Evolutionary conservation across 345 rosid genomes (phyloP).

Genomic region (Mercurialis annua): DNA sequence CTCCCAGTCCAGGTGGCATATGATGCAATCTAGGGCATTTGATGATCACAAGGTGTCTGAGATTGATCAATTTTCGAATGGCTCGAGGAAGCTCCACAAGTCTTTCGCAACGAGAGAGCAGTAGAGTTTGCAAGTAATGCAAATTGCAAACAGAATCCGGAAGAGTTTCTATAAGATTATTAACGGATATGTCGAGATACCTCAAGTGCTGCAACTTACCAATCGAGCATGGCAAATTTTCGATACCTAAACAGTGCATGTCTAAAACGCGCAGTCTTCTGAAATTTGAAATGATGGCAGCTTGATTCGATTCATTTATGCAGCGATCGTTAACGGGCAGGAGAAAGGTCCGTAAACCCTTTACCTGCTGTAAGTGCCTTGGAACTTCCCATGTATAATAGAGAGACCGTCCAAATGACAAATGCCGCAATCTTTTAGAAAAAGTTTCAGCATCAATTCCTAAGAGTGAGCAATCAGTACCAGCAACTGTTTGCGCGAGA

Average conservation of each 20-base stretch:
- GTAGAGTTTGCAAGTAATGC: slow-evolving; percentile 10
- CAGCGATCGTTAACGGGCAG: not conserved
- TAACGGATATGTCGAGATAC: slow-evolving; percentile 18
- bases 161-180: slow-evolving; percentile 9
- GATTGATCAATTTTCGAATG: slow-evolving; percentile 11
- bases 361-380: not conserved
- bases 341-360: slow-evolving; percentile 10
- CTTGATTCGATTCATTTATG: not conserved
- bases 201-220: slow-evolving; percentile 23
- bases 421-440: slow-evolving; percentile 9
- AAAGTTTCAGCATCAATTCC: slow-evolving; percentile 6
- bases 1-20: slow-evolving; percentile 26
- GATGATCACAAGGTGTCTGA: not conserved
- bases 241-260: not conserved
- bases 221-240: slow-evolving; percentile 15
- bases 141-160: slow-evolving; percentile 7
- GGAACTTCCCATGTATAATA: slow-evolving; percentile 1
- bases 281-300: slow-evolving; percentile 9
- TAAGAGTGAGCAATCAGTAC: slow-evolving; percentile 7
- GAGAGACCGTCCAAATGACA: slow-evolving; percentile 8
- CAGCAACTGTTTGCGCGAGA: slow-evolving; percentile 18
- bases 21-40: not conserved
- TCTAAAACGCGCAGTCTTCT: slow-evolving; percentile 12
- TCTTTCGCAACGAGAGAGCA: slow-evolving; percentile 12
- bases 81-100: slow-evolving; percentile 4